phyloP scores from a whole-genome alignment of 1,139 yeast species.

The Schwanniomyces etchellsii region DNA sequence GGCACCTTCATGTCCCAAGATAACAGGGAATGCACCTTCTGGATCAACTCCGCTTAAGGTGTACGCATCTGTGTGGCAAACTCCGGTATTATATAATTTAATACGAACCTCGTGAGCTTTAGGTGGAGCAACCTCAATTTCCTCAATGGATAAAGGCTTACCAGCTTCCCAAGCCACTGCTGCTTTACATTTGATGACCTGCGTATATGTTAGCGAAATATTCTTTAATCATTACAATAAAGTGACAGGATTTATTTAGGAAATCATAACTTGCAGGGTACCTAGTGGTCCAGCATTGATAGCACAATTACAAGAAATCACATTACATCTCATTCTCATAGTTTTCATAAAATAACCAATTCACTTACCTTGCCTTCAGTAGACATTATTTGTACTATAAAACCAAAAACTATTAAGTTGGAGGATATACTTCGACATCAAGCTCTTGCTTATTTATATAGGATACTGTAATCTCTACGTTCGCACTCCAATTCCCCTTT shows the following conservation, averaged over 20 bases:
- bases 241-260: background rate
- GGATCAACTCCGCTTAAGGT: slow-evolving; percentile 93
- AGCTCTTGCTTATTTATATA: too few species aligned
- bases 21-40: slow-evolving; percentile 90
- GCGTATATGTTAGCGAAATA: background rate
- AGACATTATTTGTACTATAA: background rate
- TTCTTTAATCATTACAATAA: background rate
- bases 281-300: background rate
- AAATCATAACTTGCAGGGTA: slow-evolving; percentile 11
- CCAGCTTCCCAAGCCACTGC: slow-evolving; percentile 98
- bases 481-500: too few species aligned
- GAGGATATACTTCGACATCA: too few species aligned
- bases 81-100: slow-evolving; percentile 82
- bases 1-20: slow-evolving; percentile 96
- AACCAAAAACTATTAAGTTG: too few species aligned
- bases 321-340: background rate
- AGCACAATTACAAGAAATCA: background rate
- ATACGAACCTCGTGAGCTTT: slow-evolving; percentile 96
- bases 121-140: slow-evolving; percentile 87
- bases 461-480: too few species aligned
- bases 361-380: slow-evolving; percentile 1
- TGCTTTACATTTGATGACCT: slow-evolving; percentile 86
- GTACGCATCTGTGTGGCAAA: slow-evolving; percentile 97
- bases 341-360: too few species aligned
- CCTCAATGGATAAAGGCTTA: slow-evolving; percentile 80